Base-by-base conservation (phyloP, 371 early-diverging fungal genomes). In the Mucor indicus region DNA sequence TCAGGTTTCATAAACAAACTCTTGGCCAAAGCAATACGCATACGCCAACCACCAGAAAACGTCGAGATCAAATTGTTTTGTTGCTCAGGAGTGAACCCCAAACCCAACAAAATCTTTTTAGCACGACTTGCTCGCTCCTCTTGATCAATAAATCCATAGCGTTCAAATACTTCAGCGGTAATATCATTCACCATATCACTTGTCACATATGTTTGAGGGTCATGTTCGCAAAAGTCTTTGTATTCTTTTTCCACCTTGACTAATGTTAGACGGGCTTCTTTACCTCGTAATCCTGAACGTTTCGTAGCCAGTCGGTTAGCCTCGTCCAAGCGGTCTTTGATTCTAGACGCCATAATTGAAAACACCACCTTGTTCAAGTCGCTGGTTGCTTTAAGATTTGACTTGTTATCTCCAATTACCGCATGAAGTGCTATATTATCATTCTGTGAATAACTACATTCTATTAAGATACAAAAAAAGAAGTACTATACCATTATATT, bases 1-100 rank as follows among this genome's bases (percentile, higher is more conserved):
- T 92, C 85, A 1, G 92, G 90, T 32, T 80, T 69, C 37, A 85
- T 55, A 57, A 87, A 87, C 25, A 95, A 60, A 11, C 92, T 90
- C 44, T 82, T 81, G 2, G 93, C 93, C 9, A 96, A 69, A 5
- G 92, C 84, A 17, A 89, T 83, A 25, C 91, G 75, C 80, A 92
- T 92, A 38, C 83, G 75, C 96, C 95, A 95, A 15, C 96, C 96
- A 45, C 96, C 95, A 17, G 87, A 86, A 42, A 92, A 80, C 20
- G 68, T 62, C 8, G 72, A 62, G 31, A 84, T 67, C 3, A 69
- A 53, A n/a, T 60, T 21, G 1, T 50, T 55, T 13, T 69, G 59
- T 33, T 75, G 65, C 4, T 67, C 59, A 10, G 72, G 51, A n/a
- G 60, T 58, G 44, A 86, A 86, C 2, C 87, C 87, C 12, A 86